Conservation (phyloP, 305 asterid genomes). For the Rubia tinctorum region DNA sequence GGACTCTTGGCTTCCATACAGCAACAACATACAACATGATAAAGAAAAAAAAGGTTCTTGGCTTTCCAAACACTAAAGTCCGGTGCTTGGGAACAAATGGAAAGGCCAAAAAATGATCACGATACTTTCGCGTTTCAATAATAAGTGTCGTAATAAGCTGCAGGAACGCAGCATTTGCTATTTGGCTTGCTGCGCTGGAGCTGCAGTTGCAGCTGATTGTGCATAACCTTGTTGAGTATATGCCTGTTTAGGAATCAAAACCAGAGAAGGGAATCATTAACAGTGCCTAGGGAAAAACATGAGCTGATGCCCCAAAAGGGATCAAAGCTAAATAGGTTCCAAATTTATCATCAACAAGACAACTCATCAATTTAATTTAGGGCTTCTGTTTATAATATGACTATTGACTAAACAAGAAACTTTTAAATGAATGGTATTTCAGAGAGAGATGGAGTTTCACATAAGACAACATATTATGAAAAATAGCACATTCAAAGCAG, state of each 20-base stretch:
- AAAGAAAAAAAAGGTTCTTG: too few species aligned
- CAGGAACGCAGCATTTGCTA: slow-evolving; percentile 59
- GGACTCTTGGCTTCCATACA: slow-evolving; percentile 76
- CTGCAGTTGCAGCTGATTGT: slow-evolving; percentile 52
- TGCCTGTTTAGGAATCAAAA: slow-evolving; percentile 34
- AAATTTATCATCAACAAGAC: background rate
- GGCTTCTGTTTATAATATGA: background rate
- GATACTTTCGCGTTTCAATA: slow-evolving; percentile 38
- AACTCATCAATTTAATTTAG: background rate
- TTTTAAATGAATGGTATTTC: too few species aligned
- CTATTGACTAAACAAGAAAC: too few species aligned
- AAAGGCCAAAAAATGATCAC: slow-evolving; percentile 37
- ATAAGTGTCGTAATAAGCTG: slow-evolving; percentile 62
- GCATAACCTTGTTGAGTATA: slow-evolving; percentile 64
- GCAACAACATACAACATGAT: too few species aligned
- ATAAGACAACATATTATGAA: background rate
- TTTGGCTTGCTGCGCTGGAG: slow-evolving; percentile 66
- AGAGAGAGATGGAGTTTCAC: too few species aligned
- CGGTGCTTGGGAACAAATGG: background rate
- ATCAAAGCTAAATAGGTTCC: background rate
- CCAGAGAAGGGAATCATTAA: background rate
- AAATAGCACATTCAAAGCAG: background rate
- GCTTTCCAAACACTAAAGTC: background rate
- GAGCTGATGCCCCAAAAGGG: background rate
- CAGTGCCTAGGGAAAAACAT: background rate